Percentiles rank a stretch among this genome's conserved stretches.
These are phyloP conservation scores for Cytospora piceicola DNA, from an alignment of 2,329 filamentous ascomycete species.

Conservation along the genomic window DNA sequence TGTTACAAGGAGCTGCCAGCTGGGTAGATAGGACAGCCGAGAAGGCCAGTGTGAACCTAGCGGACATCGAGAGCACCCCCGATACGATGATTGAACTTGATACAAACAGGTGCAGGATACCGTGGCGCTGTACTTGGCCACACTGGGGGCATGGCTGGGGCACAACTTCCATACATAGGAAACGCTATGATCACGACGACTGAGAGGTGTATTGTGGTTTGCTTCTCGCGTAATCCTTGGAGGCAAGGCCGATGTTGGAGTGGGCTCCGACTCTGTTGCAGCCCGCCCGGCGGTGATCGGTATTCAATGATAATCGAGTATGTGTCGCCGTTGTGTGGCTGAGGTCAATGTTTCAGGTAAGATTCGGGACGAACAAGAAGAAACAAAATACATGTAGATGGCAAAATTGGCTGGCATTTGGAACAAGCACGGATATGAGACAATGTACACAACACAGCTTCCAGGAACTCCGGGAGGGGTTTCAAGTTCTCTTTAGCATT, in stretches of 20 bases:
- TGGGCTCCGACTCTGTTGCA: conserved; percentile 5
- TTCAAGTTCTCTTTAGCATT: too few species aligned
- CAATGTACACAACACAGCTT: too few species aligned
- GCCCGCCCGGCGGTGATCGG: background rate
- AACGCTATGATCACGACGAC: conserved; percentile 50
- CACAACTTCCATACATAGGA: conserved; percentile 45
- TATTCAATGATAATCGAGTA: background rate
- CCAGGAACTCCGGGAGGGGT: too few species aligned
- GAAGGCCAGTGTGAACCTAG: conserved; percentile 49
- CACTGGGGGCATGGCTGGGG: conserved; percentile 30
- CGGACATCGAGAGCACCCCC: conserved; percentile 47
- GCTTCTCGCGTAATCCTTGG: conserved; percentile 46
- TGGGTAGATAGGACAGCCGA: conserved; percentile 37
- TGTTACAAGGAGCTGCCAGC: conserved; percentile 47
- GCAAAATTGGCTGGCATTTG: too few species aligned
- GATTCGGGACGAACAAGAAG: too few species aligned
- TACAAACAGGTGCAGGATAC: background rate
- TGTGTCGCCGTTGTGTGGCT: too few species aligned
- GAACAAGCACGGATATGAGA: too few species aligned
- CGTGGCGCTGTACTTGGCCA: conserved; percentile 35
- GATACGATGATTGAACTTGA: conserved; percentile 41
- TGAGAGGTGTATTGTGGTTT: conserved; percentile 47
- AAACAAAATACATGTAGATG: too few species aligned
- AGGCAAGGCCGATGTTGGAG: conserved; percentile 35
- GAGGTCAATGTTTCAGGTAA: too few species aligned